These are phyloP conservation scores for Penicillium simplicissimum DNA, from an alignment of 495 filamentous ascomycete genomes.

Conservation along the genomic window DNA sequence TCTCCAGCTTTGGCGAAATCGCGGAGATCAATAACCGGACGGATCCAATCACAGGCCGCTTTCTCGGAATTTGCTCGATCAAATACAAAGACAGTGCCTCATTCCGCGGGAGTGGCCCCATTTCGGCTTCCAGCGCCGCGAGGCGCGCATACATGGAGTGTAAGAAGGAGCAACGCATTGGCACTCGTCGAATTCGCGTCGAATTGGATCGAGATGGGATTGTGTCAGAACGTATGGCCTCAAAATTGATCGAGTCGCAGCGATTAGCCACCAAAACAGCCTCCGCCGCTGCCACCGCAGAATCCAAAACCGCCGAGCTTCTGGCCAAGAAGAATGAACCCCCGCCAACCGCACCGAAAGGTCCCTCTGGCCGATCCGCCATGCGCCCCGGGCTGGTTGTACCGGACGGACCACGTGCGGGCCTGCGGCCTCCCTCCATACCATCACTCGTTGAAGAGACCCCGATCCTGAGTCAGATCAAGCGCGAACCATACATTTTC, in stretches of 20 bases:
- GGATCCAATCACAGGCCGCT: conserved; percentile 88
- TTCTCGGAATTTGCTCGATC: conserved; percentile 87
- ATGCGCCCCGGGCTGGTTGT: conserved; percentile 39
- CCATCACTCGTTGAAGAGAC: conserved; percentile 58
- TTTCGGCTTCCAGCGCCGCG: conserved; percentile 74
- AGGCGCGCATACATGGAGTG: conserved; percentile 63
- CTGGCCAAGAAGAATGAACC: conserved; percentile 55
- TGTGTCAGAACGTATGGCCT: conserved; percentile 72
- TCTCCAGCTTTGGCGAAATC: conserved; percentile 86
- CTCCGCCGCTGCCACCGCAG: conserved; percentile 17
- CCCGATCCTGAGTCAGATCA: conserved; percentile 64
- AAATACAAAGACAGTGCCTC: conserved; percentile 76
- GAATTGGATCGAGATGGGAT: conserved; percentile 86
- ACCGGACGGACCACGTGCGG: conserved; percentile 50
- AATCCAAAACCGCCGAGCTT: conserved; percentile 28
- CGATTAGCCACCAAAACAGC: conserved; percentile 47
- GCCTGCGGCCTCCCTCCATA: conserved; percentile 43
- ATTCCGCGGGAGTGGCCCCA: conserved; percentile 46
- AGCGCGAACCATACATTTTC: conserved; percentile 88
- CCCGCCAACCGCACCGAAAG: conserved; percentile 81
- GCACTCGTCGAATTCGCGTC: conserved; percentile 70
- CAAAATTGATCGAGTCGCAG: conserved; percentile 66
- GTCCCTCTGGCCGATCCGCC: conserved; percentile 69
- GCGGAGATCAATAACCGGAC: conserved; percentile 86
- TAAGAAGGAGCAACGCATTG: conserved; percentile 70